phyloP scores from a whole-genome alignment of 345 rosid genomes.

The Combretum micranthum region DNA sequence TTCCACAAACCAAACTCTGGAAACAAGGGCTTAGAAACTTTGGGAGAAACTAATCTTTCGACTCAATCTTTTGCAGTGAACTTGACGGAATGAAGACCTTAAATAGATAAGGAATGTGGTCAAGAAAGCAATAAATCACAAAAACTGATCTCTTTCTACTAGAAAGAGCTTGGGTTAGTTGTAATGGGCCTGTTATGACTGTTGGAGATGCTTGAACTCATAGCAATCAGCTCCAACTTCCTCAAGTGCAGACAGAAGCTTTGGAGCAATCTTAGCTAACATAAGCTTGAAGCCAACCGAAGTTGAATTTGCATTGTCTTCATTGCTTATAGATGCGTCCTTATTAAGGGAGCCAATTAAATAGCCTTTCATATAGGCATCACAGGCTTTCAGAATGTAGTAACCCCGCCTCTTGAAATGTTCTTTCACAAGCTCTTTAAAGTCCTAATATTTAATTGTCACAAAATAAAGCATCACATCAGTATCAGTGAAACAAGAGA shows the following conservation, averaged over 20 bases:
- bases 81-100: constrained; percentile 1
- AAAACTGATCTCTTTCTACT: constrained; percentile 25
- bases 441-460: constrained; percentile 39
- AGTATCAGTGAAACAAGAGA: not conserved
- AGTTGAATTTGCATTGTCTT: constrained; percentile 44
- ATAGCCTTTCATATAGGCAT: constrained; percentile 86
- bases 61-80: no score
- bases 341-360: constrained; percentile 78
- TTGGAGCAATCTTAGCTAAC: constrained; percentile 78
- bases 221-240: constrained; percentile 66
- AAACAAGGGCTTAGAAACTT: no score
- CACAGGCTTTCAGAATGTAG: constrained; percentile 87
- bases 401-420: constrained; percentile 82
- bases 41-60: no score
- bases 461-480: not conserved
- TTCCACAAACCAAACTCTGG: constrained; percentile 17
- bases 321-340: constrained; percentile 50
- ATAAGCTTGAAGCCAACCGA: constrained; percentile 94
- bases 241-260: constrained; percentile 52
- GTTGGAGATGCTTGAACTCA: constrained; percentile 50
- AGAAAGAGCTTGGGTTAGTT: not conserved
- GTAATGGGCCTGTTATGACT: constrained; percentile 14
- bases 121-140: constrained; percentile 7
- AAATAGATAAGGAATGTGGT: constrained; percentile 9
- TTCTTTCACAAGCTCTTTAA: constrained; percentile 63